Evolutionary conservation across 1,139 yeast species (phyloP), one percentile per base, ranked within the genome.

Genomic region (Debaryomyces coudertii): DNA sequence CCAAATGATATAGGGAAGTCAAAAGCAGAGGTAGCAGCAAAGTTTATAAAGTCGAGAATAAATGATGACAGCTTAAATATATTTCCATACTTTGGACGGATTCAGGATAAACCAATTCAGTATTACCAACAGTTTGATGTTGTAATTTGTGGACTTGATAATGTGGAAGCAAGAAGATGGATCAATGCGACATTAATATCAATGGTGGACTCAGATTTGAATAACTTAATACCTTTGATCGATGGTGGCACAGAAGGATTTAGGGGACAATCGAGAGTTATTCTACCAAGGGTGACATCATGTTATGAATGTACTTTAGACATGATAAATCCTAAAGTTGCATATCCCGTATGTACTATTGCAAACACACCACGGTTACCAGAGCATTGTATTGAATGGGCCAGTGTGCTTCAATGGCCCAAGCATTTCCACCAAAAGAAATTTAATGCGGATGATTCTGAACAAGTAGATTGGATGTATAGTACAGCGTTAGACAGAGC

Each of bases 161-260:
- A 89, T 42, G 85, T 93, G 7, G 95, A 87, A 56, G 97, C 98
- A 0, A 73, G 99, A 34, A 70, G 98, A 45, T 92, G 96, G 95
- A 87, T 92, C 51, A 93, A 92, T 63, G 83, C 89, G 14, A 83
- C 83, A 7, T 66, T 93, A 38, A 82, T 87, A 1, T 72, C 80
- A 4, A 57, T 89, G 58, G 88, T 87, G 5, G 82, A 78, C 49
- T 66, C 72, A 5, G 76, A 78, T 44, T 80, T 81, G 28, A 79
- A 78, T 40, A 65, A 68, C 8, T 66, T 88, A 27, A 85, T 89
- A 35, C 97, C 98, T 0, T 67, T 93, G 61, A 82, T 93, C 27
- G 99, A 93, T 61, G 98, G 98, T 2, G 99, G 98, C 2, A 87
- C 97, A 0, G 98, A 93, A 60, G 98, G 98, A 0, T 87, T 93